phyloP scores from a whole-genome alignment of 164 flowering plant genomes.

The Kingdonia uniflora region DNA sequence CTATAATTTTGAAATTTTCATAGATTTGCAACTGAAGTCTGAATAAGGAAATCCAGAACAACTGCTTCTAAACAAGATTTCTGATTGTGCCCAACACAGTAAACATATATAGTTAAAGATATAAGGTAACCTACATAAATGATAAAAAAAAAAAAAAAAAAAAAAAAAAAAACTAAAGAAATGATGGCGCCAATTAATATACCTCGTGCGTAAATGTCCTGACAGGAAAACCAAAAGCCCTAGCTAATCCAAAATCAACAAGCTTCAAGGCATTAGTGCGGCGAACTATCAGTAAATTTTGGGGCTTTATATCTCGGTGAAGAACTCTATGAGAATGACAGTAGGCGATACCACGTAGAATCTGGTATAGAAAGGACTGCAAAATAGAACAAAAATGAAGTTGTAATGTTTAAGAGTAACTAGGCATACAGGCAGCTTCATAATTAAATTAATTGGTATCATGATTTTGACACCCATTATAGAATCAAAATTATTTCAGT shows the following conservation, averaged over 20 bases:
- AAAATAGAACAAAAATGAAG: constrained; percentile 6
- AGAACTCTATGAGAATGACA: constrained; percentile 96
- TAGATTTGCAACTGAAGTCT: too few species aligned
- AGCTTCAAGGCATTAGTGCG: constrained; percentile 79
- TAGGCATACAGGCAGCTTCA: too few species aligned
- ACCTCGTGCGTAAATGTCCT: constrained; percentile 97
- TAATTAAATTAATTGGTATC: too few species aligned
- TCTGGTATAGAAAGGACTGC: constrained; percentile 80
- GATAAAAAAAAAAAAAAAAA: not conserved
- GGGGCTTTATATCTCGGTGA: constrained; percentile 87
- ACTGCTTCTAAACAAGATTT: too few species aligned
- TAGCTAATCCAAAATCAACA: constrained; percentile 92
- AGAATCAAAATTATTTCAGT: too few species aligned
- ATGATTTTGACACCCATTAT: not conserved
- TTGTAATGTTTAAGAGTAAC: too few species aligned
- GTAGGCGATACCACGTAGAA: constrained; percentile 91
- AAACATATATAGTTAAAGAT: too few species aligned
- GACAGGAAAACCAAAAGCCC: constrained; percentile 95
- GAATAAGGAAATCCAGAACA: not conserved
- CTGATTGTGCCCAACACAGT: too few species aligned
- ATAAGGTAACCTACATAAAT: too few species aligned
- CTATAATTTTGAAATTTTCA: too few species aligned
- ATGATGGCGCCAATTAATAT: not conserved
- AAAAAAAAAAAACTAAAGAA: not conserved
- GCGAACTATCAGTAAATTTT: constrained; percentile 83